These are phyloP conservation scores for Colletotrichum ledebouriae DNA, from an alignment of 2,329 filamentous ascomycete species.

Conservation along the genomic window DNA sequence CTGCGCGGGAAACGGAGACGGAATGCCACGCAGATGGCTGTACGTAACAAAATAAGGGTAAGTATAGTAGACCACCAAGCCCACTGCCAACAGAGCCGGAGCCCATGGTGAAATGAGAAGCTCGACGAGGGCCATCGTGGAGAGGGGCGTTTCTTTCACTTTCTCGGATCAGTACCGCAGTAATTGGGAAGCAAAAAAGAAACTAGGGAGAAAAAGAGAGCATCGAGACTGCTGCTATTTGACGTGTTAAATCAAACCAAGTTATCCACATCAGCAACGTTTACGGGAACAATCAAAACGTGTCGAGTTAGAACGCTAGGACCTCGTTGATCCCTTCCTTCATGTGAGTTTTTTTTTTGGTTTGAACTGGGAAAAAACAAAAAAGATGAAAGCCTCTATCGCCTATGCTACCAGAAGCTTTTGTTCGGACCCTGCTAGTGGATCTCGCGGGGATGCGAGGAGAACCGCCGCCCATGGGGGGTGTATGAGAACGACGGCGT, in stretches of 20 bases:
- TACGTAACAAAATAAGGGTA: slow-evolving; percentile 72
- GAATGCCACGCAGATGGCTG: slow-evolving; percentile 65
- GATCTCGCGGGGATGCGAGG: slow-evolving; percentile 31
- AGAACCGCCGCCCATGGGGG: neutral
- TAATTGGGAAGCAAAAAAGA: neutral
- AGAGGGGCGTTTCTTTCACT: neutral
- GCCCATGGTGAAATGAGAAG: slow-evolving; percentile 40
- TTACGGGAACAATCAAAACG: slow-evolving; percentile 9
- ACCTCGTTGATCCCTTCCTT: slow-evolving; percentile 12
- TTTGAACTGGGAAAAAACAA: neutral
- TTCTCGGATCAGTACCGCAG: neutral
- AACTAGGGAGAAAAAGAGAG: neutral
- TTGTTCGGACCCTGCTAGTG: slow-evolving; percentile 28
- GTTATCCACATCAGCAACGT: slow-evolving; percentile 7
- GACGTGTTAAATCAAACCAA: neutral
- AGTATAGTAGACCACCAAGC: slow-evolving; percentile 48
- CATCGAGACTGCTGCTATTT: neutral
- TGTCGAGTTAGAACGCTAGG: slow-evolving; percentile 12
- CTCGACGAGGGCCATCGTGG: slow-evolving; percentile 33
- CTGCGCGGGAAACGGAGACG: slow-evolving; percentile 71
- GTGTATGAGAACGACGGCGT: slow-evolving; percentile 7
- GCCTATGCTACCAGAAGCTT: slow-evolving; percentile 23
- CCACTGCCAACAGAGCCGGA: slow-evolving; percentile 25
- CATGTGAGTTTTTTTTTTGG: slow-evolving; percentile 14
- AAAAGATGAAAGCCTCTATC: slow-evolving; percentile 9